Base-by-base conservation (phyloP, 2,329 filamentous ascomycete species). In the Penicillium sp. region DNA sequence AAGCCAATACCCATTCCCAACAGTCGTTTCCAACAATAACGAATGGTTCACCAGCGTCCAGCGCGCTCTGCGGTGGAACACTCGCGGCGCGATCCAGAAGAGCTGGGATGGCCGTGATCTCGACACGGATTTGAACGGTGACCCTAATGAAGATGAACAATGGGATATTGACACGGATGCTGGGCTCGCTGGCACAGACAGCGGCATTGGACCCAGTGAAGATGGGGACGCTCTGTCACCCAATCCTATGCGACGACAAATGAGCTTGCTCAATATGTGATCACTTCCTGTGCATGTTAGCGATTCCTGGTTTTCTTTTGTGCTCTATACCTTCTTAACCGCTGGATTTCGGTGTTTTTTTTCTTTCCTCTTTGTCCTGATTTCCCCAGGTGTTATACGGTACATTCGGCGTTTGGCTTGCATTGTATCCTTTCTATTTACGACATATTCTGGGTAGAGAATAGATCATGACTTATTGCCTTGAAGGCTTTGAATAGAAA, bases 21-120 rank as follows among this genome's bases (percentile, higher is more conserved):
- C 94, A 1, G 93, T 99, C 40, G 90, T 95, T 54, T 89, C 91
- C 60, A 90, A 88, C 59, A 87, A 87, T 57, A 89, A 88, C 1
- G 94, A 99, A 73, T 99, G 94, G 94, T 97, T 99, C 70, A 90
- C 97, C 73, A 95, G 90, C 67, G 91, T 99, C 45, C 91, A 90
- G 49, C 85, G 93, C 57, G 96, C 93, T 3, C 80, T 99, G 55
- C 84, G 92, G 59, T 99, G 94, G 94, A 99, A 99, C 75, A 93
- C 89, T 26, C 84, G 94, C 42, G 92, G 91, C 4, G 92, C 93
- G 5, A 87, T 88, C 51, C 94, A 99, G 74, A 97, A 97, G 74
- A 90, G 85, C 3, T 99, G 87, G 78, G 83, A 83, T 51, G 73
- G 79, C 47, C 71, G 78, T 51, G 56, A 61, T 7, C 70, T 66